Evolutionary conservation across 225 moss, liverwort and hornwort genomes (phyloP).

Genomic region (Pleurozium schreberi): DNA sequence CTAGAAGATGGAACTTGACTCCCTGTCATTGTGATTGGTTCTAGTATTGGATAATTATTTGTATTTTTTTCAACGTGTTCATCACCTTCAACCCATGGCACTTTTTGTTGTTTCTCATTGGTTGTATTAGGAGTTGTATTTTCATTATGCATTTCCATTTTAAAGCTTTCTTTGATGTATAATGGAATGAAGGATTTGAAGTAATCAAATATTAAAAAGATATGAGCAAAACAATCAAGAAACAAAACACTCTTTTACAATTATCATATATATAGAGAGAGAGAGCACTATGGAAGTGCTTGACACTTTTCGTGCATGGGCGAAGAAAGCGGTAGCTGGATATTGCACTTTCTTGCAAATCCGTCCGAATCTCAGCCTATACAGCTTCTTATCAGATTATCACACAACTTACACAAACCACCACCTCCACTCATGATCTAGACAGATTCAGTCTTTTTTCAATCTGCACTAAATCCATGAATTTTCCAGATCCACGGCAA

Average conservation of each 20-base stretch:
- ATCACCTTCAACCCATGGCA: fast-evolving
- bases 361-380: too few species aligned
- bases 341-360: too few species aligned
- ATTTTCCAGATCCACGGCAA: too few species aligned
- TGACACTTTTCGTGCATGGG: too few species aligned
- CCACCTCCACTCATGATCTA: too few species aligned
- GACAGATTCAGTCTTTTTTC: too few species aligned
- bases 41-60: neutral
- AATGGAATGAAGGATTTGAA: neutral
- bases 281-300: too few species aligned
- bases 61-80: neutral
- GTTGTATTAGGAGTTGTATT: neutral
- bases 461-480: too few species aligned
- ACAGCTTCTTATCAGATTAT: too few species aligned
- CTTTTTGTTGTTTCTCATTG: neutral
- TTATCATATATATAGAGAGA: neutral
- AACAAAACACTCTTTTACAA: neutral
- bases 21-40: neutral
- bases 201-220: neutral
- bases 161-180: neutral
- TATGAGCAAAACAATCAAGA: neutral
- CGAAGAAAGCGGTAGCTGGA: too few species aligned
- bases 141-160: neutral
- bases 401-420: too few species aligned
- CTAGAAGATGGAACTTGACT: neutral